These are phyloP conservation scores for Saccharum officinarum DNA, from an alignment of 176 grass and related monocot species.

Conservation along the genomic window DNA sequence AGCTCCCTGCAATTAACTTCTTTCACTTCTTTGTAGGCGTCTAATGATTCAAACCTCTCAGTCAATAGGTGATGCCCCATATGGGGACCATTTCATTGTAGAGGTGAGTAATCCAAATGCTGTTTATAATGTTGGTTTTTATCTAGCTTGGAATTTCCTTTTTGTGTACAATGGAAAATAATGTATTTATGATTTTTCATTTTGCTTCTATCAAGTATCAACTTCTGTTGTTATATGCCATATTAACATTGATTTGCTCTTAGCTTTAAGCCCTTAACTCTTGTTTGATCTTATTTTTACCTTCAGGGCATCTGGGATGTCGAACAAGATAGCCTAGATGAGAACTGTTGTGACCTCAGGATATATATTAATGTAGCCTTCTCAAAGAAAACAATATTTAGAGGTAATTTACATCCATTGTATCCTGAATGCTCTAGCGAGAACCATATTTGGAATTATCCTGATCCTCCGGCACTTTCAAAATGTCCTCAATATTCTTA, in stretches of 20 bases:
- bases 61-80: slow-evolving; percentile 75
- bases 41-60: slow-evolving; percentile 82
- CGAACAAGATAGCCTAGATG: slow-evolving; percentile 57
- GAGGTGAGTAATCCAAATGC: slow-evolving; percentile 53
- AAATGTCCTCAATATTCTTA: neutral
- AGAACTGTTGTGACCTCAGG: slow-evolving; percentile 65
- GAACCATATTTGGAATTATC: slow-evolving; percentile 76
- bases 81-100: slow-evolving; percentile 87
- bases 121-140: slow-evolving; percentile 31
- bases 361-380: slow-evolving; percentile 80
- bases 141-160: neutral
- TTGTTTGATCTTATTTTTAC: slow-evolving; percentile 19
- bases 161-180: neutral
- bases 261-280: neutral
- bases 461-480: slow-evolving; percentile 24
- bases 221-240: neutral
- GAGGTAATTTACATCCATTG: slow-evolving; percentile 51
- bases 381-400: slow-evolving; percentile 93
- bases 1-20: slow-evolving; percentile 29
- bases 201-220: neutral
- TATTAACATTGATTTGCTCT: slow-evolving; percentile 19
- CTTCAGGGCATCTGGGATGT: slow-evolving; percentile 87
- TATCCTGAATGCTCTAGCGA: slow-evolving; percentile 22
- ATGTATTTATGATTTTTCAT: neutral
- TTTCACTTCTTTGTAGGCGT: slow-evolving; percentile 47